Conservation (phyloP, 345 rosid species). For the Fremontodendron californicum region DNA sequence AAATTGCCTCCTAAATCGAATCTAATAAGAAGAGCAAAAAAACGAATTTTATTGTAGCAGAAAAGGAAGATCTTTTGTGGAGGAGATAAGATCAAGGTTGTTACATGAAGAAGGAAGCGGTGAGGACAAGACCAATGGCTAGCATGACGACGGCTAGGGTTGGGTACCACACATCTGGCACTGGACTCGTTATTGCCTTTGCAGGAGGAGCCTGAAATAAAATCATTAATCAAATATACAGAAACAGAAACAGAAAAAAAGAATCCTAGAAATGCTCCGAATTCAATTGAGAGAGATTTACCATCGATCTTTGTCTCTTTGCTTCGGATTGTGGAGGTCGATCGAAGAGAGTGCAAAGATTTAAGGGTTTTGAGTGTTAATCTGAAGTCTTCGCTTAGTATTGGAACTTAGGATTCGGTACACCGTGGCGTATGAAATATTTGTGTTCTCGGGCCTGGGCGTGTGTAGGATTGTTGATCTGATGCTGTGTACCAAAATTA, state of each 20-base stretch:
- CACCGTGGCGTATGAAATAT: not conserved
- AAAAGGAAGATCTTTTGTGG: not conserved
- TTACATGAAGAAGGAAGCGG: conserved; percentile 23
- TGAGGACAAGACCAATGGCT: conserved; percentile 15
- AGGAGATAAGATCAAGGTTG: not conserved
- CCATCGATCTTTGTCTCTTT: conserved; percentile 11
- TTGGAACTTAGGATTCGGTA: not conserved
- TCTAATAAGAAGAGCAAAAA: not conserved
- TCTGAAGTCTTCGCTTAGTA: not conserved
- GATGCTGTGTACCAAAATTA: no score
- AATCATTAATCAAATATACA: not conserved
- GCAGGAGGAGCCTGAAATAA: not conserved
- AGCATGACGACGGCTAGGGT: conserved; percentile 13
- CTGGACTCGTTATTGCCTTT: conserved; percentile 18
- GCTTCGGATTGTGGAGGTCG: not conserved
- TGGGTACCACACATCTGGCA: conserved; percentile 20
- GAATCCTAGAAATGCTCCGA: not conserved
- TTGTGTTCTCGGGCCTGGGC: not conserved
- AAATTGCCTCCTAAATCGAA: not conserved
- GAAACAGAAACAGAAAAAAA: not conserved
- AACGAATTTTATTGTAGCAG: not conserved
- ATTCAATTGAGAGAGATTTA: not conserved
- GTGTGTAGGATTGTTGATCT: not conserved
- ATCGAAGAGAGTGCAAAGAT: conserved; percentile 1
- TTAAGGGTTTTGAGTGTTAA: not conserved